Evolutionary conservation across 2,329 filamentous ascomycete species (phyloP).

Genomic region (Cryphonectria radicalis): DNA sequence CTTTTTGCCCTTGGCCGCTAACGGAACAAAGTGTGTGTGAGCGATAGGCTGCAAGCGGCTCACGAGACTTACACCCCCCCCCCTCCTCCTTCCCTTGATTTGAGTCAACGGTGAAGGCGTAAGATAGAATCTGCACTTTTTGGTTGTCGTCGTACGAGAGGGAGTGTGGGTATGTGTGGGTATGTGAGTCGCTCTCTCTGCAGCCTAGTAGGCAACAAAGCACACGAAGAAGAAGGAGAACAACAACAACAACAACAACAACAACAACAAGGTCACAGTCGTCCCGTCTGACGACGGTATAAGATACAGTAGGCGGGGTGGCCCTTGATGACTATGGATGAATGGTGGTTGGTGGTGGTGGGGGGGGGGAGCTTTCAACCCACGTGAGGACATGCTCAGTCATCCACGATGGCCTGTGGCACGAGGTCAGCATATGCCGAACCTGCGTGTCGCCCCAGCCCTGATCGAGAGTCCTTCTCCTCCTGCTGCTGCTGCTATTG

Average conservation of each 20-base stretch:
- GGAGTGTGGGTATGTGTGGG: background rate
- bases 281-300: background rate
- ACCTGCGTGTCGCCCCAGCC: background rate
- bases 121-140: background rate
- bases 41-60: background rate
- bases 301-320: background rate
- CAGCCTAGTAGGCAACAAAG: background rate
- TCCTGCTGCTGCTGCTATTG: background rate
- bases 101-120: conserved; percentile 2
- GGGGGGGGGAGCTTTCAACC: background rate
- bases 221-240: background rate
- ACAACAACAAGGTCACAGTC: background rate
- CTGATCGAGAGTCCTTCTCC: background rate
- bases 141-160: background rate
- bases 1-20: background rate
- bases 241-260: too few relatives aligned
- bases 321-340: background rate
- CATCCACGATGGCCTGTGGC: background rate
- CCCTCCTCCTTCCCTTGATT: too few relatives aligned
- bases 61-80: background rate
- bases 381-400: background rate
- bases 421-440: background rate
- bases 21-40: background rate
- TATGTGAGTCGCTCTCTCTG: background rate
- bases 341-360: background rate